Percentiles rank a stretch among this genome's conserved stretches.
Evolutionary conservation across 345 rosid genomes (phyloP).

Genomic region (Noccaea caerulescens): DNA sequence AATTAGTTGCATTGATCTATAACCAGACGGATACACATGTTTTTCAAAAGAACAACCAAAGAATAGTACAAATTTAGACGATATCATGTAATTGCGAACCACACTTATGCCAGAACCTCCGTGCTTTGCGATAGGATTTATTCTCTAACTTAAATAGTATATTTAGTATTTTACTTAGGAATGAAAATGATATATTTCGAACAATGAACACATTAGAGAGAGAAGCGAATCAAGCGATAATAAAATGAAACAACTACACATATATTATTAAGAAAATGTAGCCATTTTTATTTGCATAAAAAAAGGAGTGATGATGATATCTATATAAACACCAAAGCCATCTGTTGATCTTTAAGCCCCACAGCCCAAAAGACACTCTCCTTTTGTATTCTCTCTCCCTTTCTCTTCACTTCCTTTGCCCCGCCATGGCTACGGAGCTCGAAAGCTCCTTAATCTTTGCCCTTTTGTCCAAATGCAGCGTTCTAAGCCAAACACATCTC

Average conservation of each 20-base stretch:
- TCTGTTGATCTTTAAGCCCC: conserved; percentile 42
- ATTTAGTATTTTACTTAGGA: too few species aligned
- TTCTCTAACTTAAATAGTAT: too few species aligned
- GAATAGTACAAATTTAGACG: neutral
- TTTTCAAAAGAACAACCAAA: neutral
- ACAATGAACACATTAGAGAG: too few species aligned
- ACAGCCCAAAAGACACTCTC: conserved; percentile 45
- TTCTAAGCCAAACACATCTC: conserved; percentile 48
- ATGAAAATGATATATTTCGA: too few species aligned
- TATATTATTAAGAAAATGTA: neutral
- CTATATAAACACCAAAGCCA: conserved; percentile 47
- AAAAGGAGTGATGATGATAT: neutral
- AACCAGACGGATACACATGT: neutral
- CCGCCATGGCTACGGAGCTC: conserved; percentile 53
- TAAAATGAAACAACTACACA: neutral
- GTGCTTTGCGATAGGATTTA: too few species aligned
- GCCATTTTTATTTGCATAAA: neutral
- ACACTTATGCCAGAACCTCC: too few species aligned
- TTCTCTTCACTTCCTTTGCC: conserved; percentile 29
- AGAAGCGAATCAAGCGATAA: too few species aligned
- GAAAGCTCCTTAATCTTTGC: conserved; percentile 56
- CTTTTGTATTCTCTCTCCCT: conserved; percentile 19
- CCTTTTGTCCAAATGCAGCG: conserved; percentile 63
- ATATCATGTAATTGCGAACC: too few species aligned
- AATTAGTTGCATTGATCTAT: neutral